Base-by-base conservation (phyloP, 1,139 yeast genomes). In the Hemisphaericaspora xylanilytica region DNA sequence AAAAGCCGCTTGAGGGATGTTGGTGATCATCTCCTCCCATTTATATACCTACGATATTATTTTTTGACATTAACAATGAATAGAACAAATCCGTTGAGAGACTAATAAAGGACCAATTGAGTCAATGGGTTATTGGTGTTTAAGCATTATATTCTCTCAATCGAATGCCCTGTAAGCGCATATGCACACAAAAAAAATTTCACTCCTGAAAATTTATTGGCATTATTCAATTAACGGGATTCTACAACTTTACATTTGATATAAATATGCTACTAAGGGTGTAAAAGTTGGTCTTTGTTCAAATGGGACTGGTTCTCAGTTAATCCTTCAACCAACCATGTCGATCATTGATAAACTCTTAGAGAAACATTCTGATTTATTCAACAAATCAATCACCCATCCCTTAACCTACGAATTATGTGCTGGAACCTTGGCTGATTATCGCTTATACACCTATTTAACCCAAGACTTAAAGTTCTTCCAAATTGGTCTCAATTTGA, bases 401-500 rank as follows among this genome's bases (percentile, higher is more conserved):
- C 59, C 58, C 1, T 59, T 77, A 22, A 71, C 80, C 15, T 59
- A 59, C 29, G 76, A 76, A 45, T 51, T 73, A 32, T 74, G 80
- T 46, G 48, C 45, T 8, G 82, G 81, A 1, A 62, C 68, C 1
- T 56, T 76, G 17, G 53, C 70, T 0, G 73, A 74, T 47, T 50
- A 59, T 30, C 65, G 55, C 27, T 56, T 76, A 18, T 69, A 56
- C 49, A 63, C 71, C 1, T 77, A 76, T 46, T 51, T 76, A 38
- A 61, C 63, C 5, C 81, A 77, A 49, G 82, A 76, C 49, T 54
- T 72, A 41, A 66, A 65, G 42, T 76, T 67, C 47, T 76, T 76
- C 49, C 67, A 68, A 33, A 44, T 58, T 4, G 71, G 78, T 0
- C 46, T 76, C 35, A 65, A 65, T 33, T 48, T 74, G 5, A 61